Base-by-base conservation (phyloP, 169 alveolate species). In the Perkinsus marinus region DNA sequence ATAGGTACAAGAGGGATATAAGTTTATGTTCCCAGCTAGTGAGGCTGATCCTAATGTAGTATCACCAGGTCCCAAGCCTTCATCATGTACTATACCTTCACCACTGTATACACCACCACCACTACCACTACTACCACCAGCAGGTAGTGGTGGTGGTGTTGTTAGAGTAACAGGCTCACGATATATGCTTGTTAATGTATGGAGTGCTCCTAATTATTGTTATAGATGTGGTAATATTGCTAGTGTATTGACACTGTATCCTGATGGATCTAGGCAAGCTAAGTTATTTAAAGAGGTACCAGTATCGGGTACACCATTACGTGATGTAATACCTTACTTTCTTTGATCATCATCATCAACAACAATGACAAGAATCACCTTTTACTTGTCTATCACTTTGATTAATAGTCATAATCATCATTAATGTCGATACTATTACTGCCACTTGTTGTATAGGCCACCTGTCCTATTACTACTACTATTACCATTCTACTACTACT, bases 131-230 rank as follows among this genome's bases (percentile, higher is more conserved):
- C n/a, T 7, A 36, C 26, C 46, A 22, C 19, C 46, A 6, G 46
- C 46, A 6, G 46, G 46, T 41, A 10, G 46, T 41, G 99, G 57
- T 98, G 97, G 95, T 96, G 97, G 95, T 96, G 97, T 95, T 96
- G 97, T 57, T 57, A 57, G 79, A 16, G 22, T n/a, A n/a, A n/a
- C 22, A 57, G 98, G 79, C 7, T 57, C 79, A 57, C 79, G 90
- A 47, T 57, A 92, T 94, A 94, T 93, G 47, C 94, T 96, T n/a
- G 97, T 96, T 39, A 96, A 97, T 13, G 99, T 98, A 89, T 98
- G 99, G 99, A 96, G 98, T 43, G 99, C 99, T 22, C 99, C 99
- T 0, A 98, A 98, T 94, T 98, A 98, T 93, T 98, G 99, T 93
- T 98, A 98, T 95, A 94, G 99, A 94, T 98, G 98, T 90, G 97